Evolutionary conservation across 345 rosid genomes (phyloP).

Genomic region (Eucalyptus pauciflora): DNA sequence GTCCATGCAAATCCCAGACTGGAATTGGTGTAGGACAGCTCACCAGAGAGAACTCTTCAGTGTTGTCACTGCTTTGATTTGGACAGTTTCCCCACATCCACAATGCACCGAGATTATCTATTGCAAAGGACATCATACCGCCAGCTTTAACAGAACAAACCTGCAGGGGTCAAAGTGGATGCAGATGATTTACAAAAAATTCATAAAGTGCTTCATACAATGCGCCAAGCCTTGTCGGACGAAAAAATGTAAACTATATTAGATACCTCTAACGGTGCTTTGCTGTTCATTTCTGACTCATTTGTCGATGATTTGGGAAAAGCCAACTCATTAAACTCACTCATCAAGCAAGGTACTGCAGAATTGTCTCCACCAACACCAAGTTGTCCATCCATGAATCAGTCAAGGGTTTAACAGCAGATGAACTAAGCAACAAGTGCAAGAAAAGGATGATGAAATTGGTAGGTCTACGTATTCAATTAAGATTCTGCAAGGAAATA

Average conservation of each 20-base stretch:
- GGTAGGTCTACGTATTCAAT: background rate
- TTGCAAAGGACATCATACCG: slow-evolving; percentile 84
- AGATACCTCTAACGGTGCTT: slow-evolving; percentile 38
- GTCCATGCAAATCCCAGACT: slow-evolving; percentile 52
- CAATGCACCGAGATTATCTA: slow-evolving; percentile 57
- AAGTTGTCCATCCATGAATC: slow-evolving; percentile 75
- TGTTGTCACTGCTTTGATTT: slow-evolving; percentile 14
- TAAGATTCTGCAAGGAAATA: background rate
- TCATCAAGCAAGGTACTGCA: slow-evolving; percentile 36
- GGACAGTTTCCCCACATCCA: slow-evolving; percentile 98
- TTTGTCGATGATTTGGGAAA: slow-evolving; percentile 10
- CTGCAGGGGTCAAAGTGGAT: slow-evolving; percentile 13
- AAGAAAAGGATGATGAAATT: background rate
- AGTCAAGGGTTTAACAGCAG: slow-evolving; percentile 39
- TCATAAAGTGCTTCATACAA: background rate
- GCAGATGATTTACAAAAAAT: background rate
- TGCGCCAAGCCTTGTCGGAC: background rate
- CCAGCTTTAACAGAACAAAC: slow-evolving; percentile 68
- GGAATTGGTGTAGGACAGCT: slow-evolving; percentile 49
- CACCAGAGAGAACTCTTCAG: slow-evolving; percentile 25
- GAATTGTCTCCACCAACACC: slow-evolving; percentile 51
- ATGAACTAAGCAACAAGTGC: background rate
- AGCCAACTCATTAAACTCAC: slow-evolving; percentile 21
- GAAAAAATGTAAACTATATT: background rate
- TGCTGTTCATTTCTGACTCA: slow-evolving; percentile 11